Evolutionary conservation across 257 asterid species (phyloP).

Genomic region (Jaltomata sinuosa): DNA sequence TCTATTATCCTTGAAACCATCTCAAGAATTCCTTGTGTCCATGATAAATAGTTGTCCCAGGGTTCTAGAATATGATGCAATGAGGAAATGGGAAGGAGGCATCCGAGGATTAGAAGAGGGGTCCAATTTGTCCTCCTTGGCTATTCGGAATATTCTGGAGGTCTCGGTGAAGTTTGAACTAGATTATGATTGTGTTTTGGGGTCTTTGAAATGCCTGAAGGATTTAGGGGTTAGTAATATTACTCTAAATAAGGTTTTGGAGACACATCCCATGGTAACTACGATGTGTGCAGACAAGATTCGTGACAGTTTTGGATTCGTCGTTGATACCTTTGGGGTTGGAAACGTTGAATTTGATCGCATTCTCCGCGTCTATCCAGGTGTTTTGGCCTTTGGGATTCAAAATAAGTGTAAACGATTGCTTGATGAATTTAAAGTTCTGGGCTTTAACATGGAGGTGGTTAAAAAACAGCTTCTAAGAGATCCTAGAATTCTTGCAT

Average conservation of each 20-base stretch:
- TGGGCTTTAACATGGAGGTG: slow-evolving; percentile 46
- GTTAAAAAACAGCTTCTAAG: slow-evolving; percentile 43
- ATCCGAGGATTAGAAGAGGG: slow-evolving; percentile 17
- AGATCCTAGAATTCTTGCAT: slow-evolving; percentile 56
- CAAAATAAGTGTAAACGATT: slow-evolving; percentile 44
- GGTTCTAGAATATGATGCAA: slow-evolving; percentile 36
- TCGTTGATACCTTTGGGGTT: slow-evolving; percentile 38
- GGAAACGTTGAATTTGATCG: slow-evolving; percentile 33
- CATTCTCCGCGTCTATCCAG: slow-evolving; percentile 38
- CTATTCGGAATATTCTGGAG: slow-evolving; percentile 36
- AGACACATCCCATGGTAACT: slow-evolving; percentile 43
- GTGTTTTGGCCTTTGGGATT: slow-evolving; percentile 34
- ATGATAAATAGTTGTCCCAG: slow-evolving; percentile 47
- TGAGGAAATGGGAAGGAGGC: slow-evolving; percentile 46
- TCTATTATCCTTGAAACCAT: slow-evolving; percentile 37
- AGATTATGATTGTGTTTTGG: slow-evolving; percentile 31
- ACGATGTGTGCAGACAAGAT: slow-evolving; percentile 29
- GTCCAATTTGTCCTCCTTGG: slow-evolving; percentile 16
- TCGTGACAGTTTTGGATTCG: slow-evolving; percentile 28
- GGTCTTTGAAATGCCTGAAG: slow-evolving; percentile 33
- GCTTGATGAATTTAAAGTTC: slow-evolving; percentile 51
- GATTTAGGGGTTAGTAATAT: slow-evolving; percentile 39
- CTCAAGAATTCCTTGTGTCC: slow-evolving; percentile 47
- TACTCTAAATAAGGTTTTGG: slow-evolving; percentile 43
- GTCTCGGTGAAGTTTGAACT: slow-evolving; percentile 35